Evolutionary conservation across 306 rosid genomes (phyloP), one percentile per base, ranked within the genome.

Genomic region (Quercus rubra): DNA sequence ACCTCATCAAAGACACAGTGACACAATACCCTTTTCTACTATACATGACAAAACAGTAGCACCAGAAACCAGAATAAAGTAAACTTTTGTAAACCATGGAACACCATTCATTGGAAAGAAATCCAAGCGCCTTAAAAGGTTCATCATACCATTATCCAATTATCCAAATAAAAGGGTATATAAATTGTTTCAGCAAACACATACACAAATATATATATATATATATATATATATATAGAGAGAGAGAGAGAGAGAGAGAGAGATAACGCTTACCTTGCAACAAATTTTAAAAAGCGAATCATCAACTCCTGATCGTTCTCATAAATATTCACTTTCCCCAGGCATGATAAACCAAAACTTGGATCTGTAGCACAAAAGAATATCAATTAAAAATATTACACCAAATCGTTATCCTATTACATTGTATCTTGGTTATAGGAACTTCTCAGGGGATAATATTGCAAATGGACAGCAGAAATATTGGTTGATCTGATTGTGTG

Each of bases 291-390:
- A 67, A 87, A 92, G 14, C 31, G 85, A 87, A 91, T 82, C 90
- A 92, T 87, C 87, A 91, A 74, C 78, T 94, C 97, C 52, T 10
- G 87, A 82, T 94, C 98, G 80, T 81, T 88, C 86, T 92, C 97
- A 62, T 88, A 92, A 38, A 25, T 73, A 79, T 85, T 83, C 89
- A 92, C 85, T 86, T 92, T 90, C 73, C 92, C 98, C 64, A 92
- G 84, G 89, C 91, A 87, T 70, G 92, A 86, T 75, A 92, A 55
- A 56, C 97, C 94, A 75, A 91, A 91, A 49, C 92, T 52, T 70
- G 97, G 93, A 72, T 94, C 97, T 94, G 89, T 81, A 28, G 71
- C 17, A 55, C 54, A 55, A 78, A 73, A 70, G 71, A 79, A 56
- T 18, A 8, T 41, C n/a, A 55, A 25, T 51, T 11, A 73, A 38